Conservation (phyloP, 371 early-diverging fungal genomes). For the Nosema granulosis region DNA sequence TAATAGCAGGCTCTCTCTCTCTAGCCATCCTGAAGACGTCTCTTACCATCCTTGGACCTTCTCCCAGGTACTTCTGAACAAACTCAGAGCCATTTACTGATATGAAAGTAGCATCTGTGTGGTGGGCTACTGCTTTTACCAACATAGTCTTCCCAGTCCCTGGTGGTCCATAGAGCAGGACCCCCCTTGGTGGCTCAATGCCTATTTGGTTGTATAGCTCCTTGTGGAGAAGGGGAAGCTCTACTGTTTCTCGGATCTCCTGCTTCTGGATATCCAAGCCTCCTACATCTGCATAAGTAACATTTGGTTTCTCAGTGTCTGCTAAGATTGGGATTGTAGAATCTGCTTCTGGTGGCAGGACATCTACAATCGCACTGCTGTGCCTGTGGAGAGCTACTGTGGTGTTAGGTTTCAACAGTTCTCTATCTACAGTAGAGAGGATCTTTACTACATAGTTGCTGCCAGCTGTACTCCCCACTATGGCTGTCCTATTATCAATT, state of each 20-base stretch:
- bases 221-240: slow-evolving; percentile 88
- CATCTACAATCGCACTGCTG: slow-evolving; percentile 79
- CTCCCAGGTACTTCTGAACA: slow-evolving; percentile 85
- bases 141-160: slow-evolving; percentile 96
- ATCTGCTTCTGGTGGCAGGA: slow-evolving; percentile 69
- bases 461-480: slow-evolving; percentile 90
- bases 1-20: slow-evolving; percentile 77
- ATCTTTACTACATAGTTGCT: slow-evolving; percentile 90
- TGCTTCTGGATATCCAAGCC: slow-evolving; percentile 90
- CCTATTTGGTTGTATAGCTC: slow-evolving; percentile 89
- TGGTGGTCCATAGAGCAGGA: slow-evolving; percentile 89
- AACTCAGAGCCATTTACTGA: slow-evolving; percentile 89
- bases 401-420: slow-evolving; percentile 88
- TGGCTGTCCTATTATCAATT: slow-evolving; percentile 92
- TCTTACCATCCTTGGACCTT: slow-evolving; percentile 72
- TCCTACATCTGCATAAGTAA: slow-evolving; percentile 97
- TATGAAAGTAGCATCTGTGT: slow-evolving; percentile 75
- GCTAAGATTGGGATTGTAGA: slow-evolving; percentile 65
- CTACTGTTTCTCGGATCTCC: slow-evolving; percentile 90
- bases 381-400: slow-evolving; percentile 95
- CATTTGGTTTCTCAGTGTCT: slow-evolving; percentile 64
- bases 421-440: slow-evolving; percentile 90
- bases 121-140: slow-evolving; percentile 94
- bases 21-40: slow-evolving; percentile 70
- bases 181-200: slow-evolving; percentile 89